Percentiles rank a stretch among this genome's conserved stretches.
Evolutionary conservation across 2,329 filamentous ascomycete species (phyloP).

Genomic region (Claviceps arundinis): DNA sequence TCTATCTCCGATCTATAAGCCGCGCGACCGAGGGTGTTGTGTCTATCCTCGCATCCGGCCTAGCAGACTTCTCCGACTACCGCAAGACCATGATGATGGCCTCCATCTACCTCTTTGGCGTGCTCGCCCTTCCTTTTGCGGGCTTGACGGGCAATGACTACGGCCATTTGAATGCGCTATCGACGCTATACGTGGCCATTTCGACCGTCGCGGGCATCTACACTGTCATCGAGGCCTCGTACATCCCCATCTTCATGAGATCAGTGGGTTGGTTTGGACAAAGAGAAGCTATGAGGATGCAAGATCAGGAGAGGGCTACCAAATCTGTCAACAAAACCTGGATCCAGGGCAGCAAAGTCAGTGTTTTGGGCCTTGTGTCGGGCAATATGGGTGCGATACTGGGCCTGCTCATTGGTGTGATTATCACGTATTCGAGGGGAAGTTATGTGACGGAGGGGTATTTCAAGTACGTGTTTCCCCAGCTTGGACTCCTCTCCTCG

Average conservation of each 20-base stretch:
- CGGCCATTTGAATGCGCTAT: slow-evolving; percentile 8
- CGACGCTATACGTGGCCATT: slow-evolving; percentile 7
- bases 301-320: background rate
- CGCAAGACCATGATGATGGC: slow-evolving; percentile 12
- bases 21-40: slow-evolving; percentile 9
- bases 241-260: slow-evolving; percentile 12
- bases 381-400: slow-evolving; percentile 10
- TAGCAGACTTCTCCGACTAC: slow-evolving; percentile 10
- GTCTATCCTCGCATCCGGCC: slow-evolving; percentile 8
- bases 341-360: slow-evolving; percentile 9
- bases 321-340: slow-evolving; percentile 3
- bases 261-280: slow-evolving; percentile 7
- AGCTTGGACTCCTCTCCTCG: background rate
- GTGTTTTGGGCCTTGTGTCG: slow-evolving; percentile 8
- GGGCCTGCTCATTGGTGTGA: slow-evolving; percentile 10
- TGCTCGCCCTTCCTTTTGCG: slow-evolving; percentile 9
- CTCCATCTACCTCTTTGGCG: slow-evolving; percentile 10
- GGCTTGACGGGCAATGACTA: slow-evolving; percentile 9
- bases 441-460: slow-evolving; percentile 9
- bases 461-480: slow-evolving; percentile 3
- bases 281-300: background rate
- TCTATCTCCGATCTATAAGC: slow-evolving; percentile 9
- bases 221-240: slow-evolving; percentile 10
- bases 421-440: slow-evolving; percentile 9
- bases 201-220: slow-evolving; percentile 9